phyloP scores from a whole-genome alignment of 163 green algal species.

The Chlorella variabilis region DNA sequence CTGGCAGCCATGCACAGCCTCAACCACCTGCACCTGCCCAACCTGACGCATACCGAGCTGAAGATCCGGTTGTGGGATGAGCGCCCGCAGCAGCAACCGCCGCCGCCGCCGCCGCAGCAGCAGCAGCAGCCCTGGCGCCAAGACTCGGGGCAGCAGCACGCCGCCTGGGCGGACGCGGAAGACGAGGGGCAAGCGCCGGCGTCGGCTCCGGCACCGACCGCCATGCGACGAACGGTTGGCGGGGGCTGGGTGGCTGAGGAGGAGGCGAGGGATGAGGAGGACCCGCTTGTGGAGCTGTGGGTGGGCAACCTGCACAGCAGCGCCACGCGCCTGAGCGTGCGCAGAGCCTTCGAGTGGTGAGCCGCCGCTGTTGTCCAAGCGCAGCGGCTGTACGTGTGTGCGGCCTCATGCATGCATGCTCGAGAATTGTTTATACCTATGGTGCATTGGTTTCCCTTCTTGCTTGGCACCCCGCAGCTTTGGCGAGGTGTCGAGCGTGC shows the following conservation, averaged over 20 bases:
- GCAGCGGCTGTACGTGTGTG: no score
- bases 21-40: not conserved
- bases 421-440: no score
- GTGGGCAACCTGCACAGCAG: conserved; percentile 17
- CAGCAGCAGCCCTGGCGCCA: not conserved
- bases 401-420: no score
- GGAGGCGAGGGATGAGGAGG: not conserved
- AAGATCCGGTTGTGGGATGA: not conserved
- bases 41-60: not conserved
- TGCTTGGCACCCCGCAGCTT: not conserved
- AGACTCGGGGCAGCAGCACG: not conserved
- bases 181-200: not conserved
- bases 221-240: not conserved
- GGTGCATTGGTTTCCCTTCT: not conserved
- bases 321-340: not conserved
- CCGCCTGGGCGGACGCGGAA: not conserved
- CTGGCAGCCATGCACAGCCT: not conserved
- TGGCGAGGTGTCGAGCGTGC: conserved; percentile 2
- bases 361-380: no score
- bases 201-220: not conserved
- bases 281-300: conserved; percentile 28
- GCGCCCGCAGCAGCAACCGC: no score
- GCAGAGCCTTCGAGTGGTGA: conserved; percentile 21
- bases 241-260: not conserved
- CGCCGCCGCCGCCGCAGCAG: no score